phyloP scores from a whole-genome alignment of 176 grass and related monocot genomes.

The Avena eriantha region DNA sequence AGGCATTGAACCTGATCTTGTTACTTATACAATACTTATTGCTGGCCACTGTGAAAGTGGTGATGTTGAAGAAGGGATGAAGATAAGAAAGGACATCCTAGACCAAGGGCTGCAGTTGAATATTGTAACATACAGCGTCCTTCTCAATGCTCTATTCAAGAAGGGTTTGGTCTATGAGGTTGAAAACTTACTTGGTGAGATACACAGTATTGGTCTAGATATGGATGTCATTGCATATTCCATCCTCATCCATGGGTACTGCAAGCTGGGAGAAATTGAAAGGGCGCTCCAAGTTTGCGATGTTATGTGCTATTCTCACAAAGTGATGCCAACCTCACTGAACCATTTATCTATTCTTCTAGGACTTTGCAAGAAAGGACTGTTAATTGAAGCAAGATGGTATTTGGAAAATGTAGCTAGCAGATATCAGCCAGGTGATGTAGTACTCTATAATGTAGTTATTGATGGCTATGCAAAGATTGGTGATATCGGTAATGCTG shows the following conservation, averaged over 20 bases:
- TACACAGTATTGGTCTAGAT: slow-evolving; percentile 69
- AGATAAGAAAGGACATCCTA: slow-evolving; percentile 77
- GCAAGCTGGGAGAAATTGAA: slow-evolving; percentile 80
- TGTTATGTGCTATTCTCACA: slow-evolving; percentile 63
- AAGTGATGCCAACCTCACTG: slow-evolving; percentile 63
- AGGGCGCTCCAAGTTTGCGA: slow-evolving; percentile 80
- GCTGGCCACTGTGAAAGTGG: slow-evolving; percentile 70
- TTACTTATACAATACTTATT: slow-evolving; percentile 95
- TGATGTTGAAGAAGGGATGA: slow-evolving; percentile 80
- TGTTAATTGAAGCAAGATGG: slow-evolving; percentile 78
- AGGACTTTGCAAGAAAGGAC: slow-evolving; percentile 72
- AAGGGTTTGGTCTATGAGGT: slow-evolving; percentile 73
- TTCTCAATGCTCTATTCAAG: slow-evolving; percentile 76
- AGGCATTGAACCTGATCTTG: slow-evolving; percentile 74
- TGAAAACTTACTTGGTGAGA: slow-evolving; percentile 80
- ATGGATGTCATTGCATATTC: slow-evolving; percentile 95
- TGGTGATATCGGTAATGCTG: slow-evolving; percentile 74
- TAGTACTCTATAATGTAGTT: slow-evolving; percentile 81
- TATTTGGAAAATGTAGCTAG: slow-evolving; percentile 77
- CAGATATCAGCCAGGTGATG: slow-evolving; percentile 55
- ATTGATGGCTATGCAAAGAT: slow-evolving; percentile 86
- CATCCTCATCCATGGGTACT: slow-evolving; percentile 82
- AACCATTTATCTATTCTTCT: slow-evolving; percentile 73
- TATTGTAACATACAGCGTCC: slow-evolving; percentile 90
- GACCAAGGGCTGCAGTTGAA: slow-evolving; percentile 73